Evolutionary conservation across 2,329 filamentous ascomycete species (phyloP), one percentile per base, ranked within the genome.

Genomic region (Alternaria viburni): DNA sequence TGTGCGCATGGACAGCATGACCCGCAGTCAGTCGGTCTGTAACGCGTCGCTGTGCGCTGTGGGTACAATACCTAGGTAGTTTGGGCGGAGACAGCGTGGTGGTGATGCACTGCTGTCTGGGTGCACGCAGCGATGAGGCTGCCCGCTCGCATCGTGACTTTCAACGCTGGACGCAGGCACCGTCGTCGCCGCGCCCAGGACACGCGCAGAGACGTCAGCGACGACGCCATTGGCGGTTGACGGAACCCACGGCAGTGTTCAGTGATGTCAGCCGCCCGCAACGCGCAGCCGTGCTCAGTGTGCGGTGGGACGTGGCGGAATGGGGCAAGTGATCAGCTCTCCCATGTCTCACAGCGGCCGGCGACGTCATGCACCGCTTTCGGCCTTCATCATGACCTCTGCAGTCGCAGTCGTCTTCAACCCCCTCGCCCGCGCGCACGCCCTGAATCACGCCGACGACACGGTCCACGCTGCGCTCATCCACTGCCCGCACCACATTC

Each of bases 1-100:
- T 62, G 66, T 57, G 61, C 67, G 66, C 61, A 66, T 63, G 68
- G 44, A 59, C 67, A 65, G 43, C 47, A 54, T 28, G 64, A 61
- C 59, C 65, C 63, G 57, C 61, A 63, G 57, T 52, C 30, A n/a
- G 28, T 52, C 49, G 30, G 49, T 36, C 49, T 52, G 49, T n/a
- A 52, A 25, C 30, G 28, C 49, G 49, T 52, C n/a, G 52, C 59
- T 52, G 57, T 51, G 46, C 47, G 23, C 30, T 15, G 44, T 30
- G 41, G 25, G 41, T 21, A 43, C 25, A 19, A 13, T 26, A 36
- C 32, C 32, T 36, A n/a, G 15, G 32, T n/a, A 15, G 9, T 13
- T 19, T 28, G 46, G 49, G 30, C 30, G 49, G 30, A 36, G 28
- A 51, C 32, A 23, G 17, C n/a, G 47, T 51, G 45, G 21, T 47